Evolutionary conservation across 2,329 filamentous ascomycete genomes (phyloP), one percentile per base, ranked within the genome.

Genomic region (Aureobasidium sp.): DNA sequence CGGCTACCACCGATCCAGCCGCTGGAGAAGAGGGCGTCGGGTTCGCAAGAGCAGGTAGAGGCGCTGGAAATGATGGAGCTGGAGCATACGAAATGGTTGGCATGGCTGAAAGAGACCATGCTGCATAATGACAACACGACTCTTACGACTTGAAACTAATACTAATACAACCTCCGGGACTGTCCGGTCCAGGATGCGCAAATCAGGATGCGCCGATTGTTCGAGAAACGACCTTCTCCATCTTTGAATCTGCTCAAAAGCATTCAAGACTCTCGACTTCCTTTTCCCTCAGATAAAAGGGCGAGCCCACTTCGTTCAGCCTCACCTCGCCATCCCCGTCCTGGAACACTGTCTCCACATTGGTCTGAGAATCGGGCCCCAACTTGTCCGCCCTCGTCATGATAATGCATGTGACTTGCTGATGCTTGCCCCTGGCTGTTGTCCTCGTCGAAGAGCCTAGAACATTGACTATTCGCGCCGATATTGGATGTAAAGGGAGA

Each of bases 61-160:
- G 75, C 15, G 69, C 71, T 64, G 77, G 75, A 17, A 71, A 71
- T 68, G 78, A 80, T 65, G 78, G 77, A 2, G 76, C 72, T 20
- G 79, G 76, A 3, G 73, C 75, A 53, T 80, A 80, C 64, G 78
- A 80, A 64, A 78, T 80, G 78, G 76, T 78, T 15, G 70, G 70
- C 67, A 68, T 41, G 72, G 62, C 72, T 63, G 73, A 72, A 62
- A 71, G 67, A 37, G 70, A 74, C 23, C 74, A 70, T 34, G 73
- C 46, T 53, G 63, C 36, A 56, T 56, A 39, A 56, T 23, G 20
- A 51, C 2, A 47, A n/a, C 8, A 46, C 42, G 42, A 47, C 15
- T 12, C 7, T 26, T 7, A 58, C 13, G 29, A 56, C 8, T 13
- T 5, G n/a, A 46, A 4, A 23, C 7, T n/a, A 39, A 41, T 6